Evolutionary conservation across 768 basidiomycete species (phyloP), one percentile per base, ranked within the genome.

Genomic region (Psilocybe subaeruginosa): DNA sequence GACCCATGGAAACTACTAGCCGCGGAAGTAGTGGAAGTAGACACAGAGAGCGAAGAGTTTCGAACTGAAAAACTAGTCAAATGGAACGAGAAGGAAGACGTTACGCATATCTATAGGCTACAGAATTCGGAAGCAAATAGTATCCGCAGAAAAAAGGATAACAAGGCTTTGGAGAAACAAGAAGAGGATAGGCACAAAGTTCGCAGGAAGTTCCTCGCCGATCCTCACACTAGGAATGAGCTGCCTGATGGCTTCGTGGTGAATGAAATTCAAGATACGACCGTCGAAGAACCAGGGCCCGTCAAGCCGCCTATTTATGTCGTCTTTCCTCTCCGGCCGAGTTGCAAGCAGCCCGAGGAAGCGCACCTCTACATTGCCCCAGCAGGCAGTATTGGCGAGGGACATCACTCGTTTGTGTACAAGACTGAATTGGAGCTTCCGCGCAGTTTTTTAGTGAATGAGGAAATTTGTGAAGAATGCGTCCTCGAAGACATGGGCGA

Each of bases 401-500:
- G 88, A 0, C 65, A 84, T 64, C 87, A 89, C 65, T 88, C 87
- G 0, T 49, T 70, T 35, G 83, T 85, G 0, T 82, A 83, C 64
- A 66, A 74, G 43, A 83, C 78, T 5, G 81, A 84, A 56, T 81
- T 80, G 75, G 83, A 84, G 43, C 65, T 88, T 1, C 85, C 86
- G 1, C 77, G 79, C 0, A 69, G 74, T 16, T 16, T 79, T 5
- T 70, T 84, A 4, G 53, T 72, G 5, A 70, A 68, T 2, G 72
- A 74, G 2, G 61, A 66, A 0, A 19, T 84, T 1, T 85, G 84
- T 68, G 31, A 50, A 0, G 6, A 58, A 6, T 86, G 85, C 50
- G 71, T 81, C 29, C 35, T 68, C 11, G 71, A 73, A 3, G 74
- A 76, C 12, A 61, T 72, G 29, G 46, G 51, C 8, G 57, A 66